Evolutionary conservation across 2,329 filamentous ascomycete species (phyloP).

Genomic region (Daldinia sp.): DNA sequence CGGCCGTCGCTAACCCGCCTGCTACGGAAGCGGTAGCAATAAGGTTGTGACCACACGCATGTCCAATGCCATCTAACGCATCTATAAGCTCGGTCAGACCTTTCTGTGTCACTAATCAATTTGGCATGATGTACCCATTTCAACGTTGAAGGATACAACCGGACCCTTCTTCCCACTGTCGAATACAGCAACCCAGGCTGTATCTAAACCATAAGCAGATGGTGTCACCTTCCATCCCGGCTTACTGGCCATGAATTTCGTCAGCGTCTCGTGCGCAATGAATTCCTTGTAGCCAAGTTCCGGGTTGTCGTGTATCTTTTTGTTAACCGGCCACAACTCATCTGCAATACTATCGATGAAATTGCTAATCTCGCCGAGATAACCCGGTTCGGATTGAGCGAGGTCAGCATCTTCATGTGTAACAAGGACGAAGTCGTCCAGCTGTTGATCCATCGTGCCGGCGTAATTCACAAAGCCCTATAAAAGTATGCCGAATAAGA

Average conservation of each 20-base stretch:
- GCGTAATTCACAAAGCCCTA: not conserved
- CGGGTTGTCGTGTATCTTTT: constrained; percentile 60
- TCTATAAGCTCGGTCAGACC: constrained; percentile 47
- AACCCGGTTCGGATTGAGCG: constrained; percentile 29
- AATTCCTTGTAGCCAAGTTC: constrained; percentile 58
- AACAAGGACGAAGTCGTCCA: constrained; percentile 43
- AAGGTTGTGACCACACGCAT: constrained; percentile 64
- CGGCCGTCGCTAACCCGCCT: constrained; percentile 56
- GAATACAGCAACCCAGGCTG: constrained; percentile 61
- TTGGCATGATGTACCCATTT: constrained; percentile 50
- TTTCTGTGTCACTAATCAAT: not conserved
- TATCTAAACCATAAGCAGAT: constrained; percentile 60
- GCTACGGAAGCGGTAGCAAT: constrained; percentile 59
- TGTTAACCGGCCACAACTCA: constrained; percentile 55
- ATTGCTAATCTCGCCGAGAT: constrained; percentile 49
- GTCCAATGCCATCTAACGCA: constrained; percentile 59
- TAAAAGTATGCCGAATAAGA: not conserved
- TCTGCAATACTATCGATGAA: constrained; percentile 51
- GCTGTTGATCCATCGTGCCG: constrained; percentile 35
- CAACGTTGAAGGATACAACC: constrained; percentile 56
- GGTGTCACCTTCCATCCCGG: constrained; percentile 59
- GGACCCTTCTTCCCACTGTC: constrained; percentile 57
- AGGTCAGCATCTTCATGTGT: constrained; percentile 37
- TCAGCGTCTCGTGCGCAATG: constrained; percentile 59
- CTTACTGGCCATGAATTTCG: constrained; percentile 54